Evolutionary conservation across 1,139 yeast genomes (phyloP), one percentile per base, ranked within the genome.

Genomic region (Lodderomyces margitis): DNA sequence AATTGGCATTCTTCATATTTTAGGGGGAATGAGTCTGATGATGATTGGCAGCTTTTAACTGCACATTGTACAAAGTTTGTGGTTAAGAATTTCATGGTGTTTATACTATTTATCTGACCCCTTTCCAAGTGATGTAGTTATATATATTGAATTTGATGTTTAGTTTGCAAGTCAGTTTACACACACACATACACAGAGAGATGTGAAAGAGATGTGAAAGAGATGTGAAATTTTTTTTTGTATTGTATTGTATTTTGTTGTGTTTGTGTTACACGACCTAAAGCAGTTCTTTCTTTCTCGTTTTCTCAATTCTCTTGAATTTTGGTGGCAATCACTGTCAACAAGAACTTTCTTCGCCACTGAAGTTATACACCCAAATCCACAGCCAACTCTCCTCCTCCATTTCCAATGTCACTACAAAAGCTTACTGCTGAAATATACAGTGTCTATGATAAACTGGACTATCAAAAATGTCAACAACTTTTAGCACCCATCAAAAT

Each of bases 41-140:
- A 77, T 21, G 81, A 68, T 44, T 84, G 87, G 58, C 99, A 92
- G 5, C 80, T 58, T 56, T 85, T 83, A 48, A 89, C 87, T 0
- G 98, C 92, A 64, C 99, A 92, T 61, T 86, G 89, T 48, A 92
- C 95, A 62, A 92, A 94, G 63, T 94, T 92, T 34, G 98, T 87
- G 24, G 98, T 91, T 34, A 92, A 70, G 56, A 92, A 83, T 69
- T 92, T 92, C 98, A 92, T 91, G n/a, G n/a, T n/a, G 28, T 8
- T 47, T 28, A 8, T 3, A 7, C 19, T 15, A 17, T n/a, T n/a
- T n/a, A n/a, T n/a, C n/a, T n/a, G n/a, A n/a, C n/a, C n/a, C n/a
- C n/a, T n/a, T n/a, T n/a, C n/a, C n/a, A n/a, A n/a, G n/a, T n/a
- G n/a, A n/a, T n/a, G n/a, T n/a, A n/a, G n/a, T n/a, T n/a, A n/a